phyloP scores from a whole-genome alignment of 108 stramenopile genomes.

The Nitzschia palea region DNA sequence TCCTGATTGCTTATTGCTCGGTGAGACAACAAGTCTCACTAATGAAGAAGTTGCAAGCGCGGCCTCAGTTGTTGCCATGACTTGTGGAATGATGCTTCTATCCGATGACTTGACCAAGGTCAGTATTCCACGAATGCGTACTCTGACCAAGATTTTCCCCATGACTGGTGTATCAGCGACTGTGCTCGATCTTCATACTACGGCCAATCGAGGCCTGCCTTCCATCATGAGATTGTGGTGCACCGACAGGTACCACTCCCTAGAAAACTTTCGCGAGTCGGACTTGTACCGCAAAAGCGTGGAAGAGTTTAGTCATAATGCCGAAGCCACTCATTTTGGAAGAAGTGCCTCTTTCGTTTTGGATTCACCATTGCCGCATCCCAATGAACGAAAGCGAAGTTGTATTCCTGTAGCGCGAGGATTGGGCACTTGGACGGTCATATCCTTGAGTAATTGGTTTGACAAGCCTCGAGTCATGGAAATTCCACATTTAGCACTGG shows the following conservation, averaged over 20 bases:
- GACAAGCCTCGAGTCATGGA: conserved; percentile 50
- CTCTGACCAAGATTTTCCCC: conserved; percentile 79
- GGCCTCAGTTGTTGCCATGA: conserved; percentile 89
- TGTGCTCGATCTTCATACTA: conserved; percentile 79
- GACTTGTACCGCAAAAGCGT: conserved; percentile 7
- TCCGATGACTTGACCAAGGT: conserved; percentile 90
- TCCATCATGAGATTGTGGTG: conserved; percentile 79
- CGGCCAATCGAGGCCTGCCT: conserved; percentile 71
- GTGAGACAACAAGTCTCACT: conserved; percentile 81
- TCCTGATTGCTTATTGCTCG: conserved; percentile 91
- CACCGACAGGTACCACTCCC: conserved; percentile 58
- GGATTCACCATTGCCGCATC: conserved; percentile 16
- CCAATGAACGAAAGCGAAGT: conserved; percentile 71
- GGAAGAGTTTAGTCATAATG: conserved; percentile 33
- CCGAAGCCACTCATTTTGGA: conserved; percentile 48
- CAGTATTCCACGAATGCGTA: conserved; percentile 50
- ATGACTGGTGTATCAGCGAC: conserved; percentile 79
- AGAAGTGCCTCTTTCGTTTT: conserved; percentile 37
- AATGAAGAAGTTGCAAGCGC: conserved; percentile 85
- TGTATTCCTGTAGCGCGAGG: conserved; percentile 79
- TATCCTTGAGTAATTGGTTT: conserved; percentile 82
- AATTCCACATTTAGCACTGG: conserved; percentile 41
- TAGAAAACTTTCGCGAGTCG: conserved; percentile 25
- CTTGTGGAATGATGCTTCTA: conserved; percentile 87
- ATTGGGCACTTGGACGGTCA: conserved; percentile 84